phyloP scores from a whole-genome alignment of 768 basidiomycete genomes.

The Auricularia sp. region DNA sequence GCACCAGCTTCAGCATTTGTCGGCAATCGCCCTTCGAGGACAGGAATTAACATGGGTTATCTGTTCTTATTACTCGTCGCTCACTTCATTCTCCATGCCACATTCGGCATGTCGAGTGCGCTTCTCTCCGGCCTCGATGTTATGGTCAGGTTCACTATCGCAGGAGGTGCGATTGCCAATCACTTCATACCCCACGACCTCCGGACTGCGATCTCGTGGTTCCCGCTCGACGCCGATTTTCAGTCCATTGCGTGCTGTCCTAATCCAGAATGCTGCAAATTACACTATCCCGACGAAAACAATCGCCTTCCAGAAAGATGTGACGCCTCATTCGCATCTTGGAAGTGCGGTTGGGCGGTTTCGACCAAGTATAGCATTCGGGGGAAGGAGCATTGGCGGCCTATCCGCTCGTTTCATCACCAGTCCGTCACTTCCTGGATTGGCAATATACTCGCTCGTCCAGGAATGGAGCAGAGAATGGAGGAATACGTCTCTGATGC shows the following conservation, averaged over 20 bases:
- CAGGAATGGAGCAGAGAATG: not conserved
- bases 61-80: too few species aligned
- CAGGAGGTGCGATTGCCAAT: too few species aligned
- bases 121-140: too few species aligned
- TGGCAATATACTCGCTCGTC: not conserved
- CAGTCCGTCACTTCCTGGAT: not conserved
- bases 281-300: not conserved
- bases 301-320: not conserved
- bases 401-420: not conserved
- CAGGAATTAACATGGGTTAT: too few species aligned
- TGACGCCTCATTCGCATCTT: not conserved
- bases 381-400: not conserved
- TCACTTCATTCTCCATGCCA: too few species aligned
- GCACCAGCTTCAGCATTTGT: too few species aligned
- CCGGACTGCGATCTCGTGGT: too few species aligned
- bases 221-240: too few species aligned
- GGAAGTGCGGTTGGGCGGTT: not conserved
- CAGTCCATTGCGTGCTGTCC: not conserved
- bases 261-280: not conserved
- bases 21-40: too few species aligned
- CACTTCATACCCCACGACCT: too few species aligned
- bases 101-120: too few species aligned
- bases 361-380: not conserved
- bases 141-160: too few species aligned
- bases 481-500: not conserved